A percentile compares a stretch with the other conserved stretches of the same genome.
Evolutionary conservation across 192 early-diverging fungal species (phyloP).

Genomic region (Phlyctochytrium arcticum): DNA sequence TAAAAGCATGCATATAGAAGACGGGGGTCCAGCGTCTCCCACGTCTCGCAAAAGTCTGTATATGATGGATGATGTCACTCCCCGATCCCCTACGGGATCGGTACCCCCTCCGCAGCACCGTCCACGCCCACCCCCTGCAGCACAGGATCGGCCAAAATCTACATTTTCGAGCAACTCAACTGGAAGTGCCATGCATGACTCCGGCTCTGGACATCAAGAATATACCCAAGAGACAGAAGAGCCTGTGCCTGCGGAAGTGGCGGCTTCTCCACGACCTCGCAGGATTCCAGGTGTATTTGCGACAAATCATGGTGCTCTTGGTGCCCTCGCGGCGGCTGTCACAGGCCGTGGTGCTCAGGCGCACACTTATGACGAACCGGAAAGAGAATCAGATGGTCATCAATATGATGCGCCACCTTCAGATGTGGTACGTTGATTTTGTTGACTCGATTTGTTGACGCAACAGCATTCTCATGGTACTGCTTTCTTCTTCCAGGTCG

Average conservation of each 20-base stretch:
- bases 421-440: too few relatives aligned
- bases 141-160: slow-evolving; percentile 12
- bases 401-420: too few relatives aligned
- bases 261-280: slow-evolving; percentile 16
- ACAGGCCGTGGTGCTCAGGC: slow-evolving; percentile 2
- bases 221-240: background rate
- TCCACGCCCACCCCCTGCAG: background rate
- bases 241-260: background rate
- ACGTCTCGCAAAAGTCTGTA: too few relatives aligned
- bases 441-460: too few relatives aligned
- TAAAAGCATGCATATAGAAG: slow-evolving; percentile 1
- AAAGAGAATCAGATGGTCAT: too few relatives aligned
- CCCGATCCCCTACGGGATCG: too few relatives aligned
- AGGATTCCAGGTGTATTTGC: slow-evolving; percentile 39
- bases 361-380: too few relatives aligned
- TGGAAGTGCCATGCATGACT: background rate
- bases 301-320: slow-evolving; percentile 39
- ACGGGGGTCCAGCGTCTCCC: too few relatives aligned
- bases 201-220: background rate
- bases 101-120: too few relatives aligned
- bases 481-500: too few relatives aligned
- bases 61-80: too few relatives aligned
- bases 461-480: too few relatives aligned
- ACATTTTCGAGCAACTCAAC: slow-evolving; percentile 1
- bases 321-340: slow-evolving; percentile 40